Evolutionary conservation across 1,139 yeast genomes (phyloP).

Genomic region (Yamadazyma friedrichii): DNA sequence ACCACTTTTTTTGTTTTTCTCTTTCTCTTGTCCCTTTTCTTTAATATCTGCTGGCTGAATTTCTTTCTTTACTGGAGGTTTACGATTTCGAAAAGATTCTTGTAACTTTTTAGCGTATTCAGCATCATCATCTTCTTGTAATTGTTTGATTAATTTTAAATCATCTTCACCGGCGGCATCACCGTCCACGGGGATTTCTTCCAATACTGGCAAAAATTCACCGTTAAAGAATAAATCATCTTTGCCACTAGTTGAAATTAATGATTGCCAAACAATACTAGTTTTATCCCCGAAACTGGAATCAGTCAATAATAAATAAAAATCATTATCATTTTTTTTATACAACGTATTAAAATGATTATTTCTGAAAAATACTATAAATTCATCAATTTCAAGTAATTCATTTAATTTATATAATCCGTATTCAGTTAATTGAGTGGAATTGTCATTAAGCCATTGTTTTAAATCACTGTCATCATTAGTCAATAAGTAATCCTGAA

Average conservation of each 20-base stretch:
- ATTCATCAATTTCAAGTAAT: slow-evolving; percentile 35
- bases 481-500: slow-evolving; percentile 40
- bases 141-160: slow-evolving; percentile 40
- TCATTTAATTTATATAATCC: slow-evolving; percentile 55
- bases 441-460: slow-evolving; percentile 50
- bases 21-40: slow-evolving; percentile 8
- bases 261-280: slow-evolving; percentile 73
- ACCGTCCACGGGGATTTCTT: slow-evolving; percentile 15
- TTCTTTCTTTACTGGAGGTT: slow-evolving; percentile 11
- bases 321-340: slow-evolving; percentile 47
- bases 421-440: slow-evolving; percentile 67
- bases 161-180: slow-evolving; percentile 16
- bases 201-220: slow-evolving; percentile 47
- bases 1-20: slow-evolving; percentile 13
- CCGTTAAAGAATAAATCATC: slow-evolving; percentile 69
- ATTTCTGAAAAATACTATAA: slow-evolving; percentile 75
- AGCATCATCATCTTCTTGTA: slow-evolving; percentile 66
- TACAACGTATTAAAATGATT: slow-evolving; percentile 78
- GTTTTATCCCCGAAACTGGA: slow-evolving; percentile 51
- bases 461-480: slow-evolving; percentile 13
- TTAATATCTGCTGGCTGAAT: not conserved
- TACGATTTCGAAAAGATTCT: slow-evolving; percentile 11
- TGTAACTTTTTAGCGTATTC: slow-evolving; percentile 51
- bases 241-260: slow-evolving; percentile 63
- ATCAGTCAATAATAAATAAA: slow-evolving; percentile 72